A percentile compares a stretch with the other conserved stretches of the same genome.
Conservation (phyloP, 2,329 filamentous ascomycete species). For the Boeremia lycopersici region DNA sequence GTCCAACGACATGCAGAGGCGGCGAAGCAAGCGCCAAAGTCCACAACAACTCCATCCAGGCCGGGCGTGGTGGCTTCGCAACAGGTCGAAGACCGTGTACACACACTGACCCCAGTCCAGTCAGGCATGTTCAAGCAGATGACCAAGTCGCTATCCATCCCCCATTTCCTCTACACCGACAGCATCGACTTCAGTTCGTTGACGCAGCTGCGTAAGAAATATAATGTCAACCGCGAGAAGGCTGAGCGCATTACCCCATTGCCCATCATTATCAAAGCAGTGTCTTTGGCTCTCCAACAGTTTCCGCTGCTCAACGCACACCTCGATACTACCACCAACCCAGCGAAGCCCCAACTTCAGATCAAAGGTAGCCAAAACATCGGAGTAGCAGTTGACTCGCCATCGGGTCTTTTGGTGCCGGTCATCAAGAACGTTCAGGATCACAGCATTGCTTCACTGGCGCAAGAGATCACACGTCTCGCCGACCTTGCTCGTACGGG, state of each 20-base stretch:
- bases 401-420: conserved; percentile 84
- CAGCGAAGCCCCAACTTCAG: conserved; percentile 73
- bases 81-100: conserved; percentile 65
- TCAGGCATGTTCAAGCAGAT: conserved; percentile 97
- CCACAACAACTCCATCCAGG: conserved; percentile 42
- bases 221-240: conserved; percentile 62
- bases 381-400: conserved; percentile 93
- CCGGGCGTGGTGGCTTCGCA: conserved; percentile 20
- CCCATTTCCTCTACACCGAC: conserved; percentile 94
- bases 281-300: conserved; percentile 80
- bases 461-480: conserved; percentile 75
- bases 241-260: conserved; percentile 76
- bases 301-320: conserved; percentile 89
- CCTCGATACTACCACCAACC: conserved; percentile 67
- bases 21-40: conserved; percentile 25
- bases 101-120: conserved; percentile 78
- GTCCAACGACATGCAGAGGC: conserved; percentile 59
- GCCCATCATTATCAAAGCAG: conserved; percentile 94
- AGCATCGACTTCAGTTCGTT: conserved; percentile 83
- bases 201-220: conserved; percentile 70
- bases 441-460: conserved; percentile 78
- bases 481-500: conserved; percentile 75
- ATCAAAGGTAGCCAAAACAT: conserved; percentile 90
- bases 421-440: conserved; percentile 84
- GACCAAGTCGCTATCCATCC: conserved; percentile 88